Evolutionary conservation across 1,139 yeast genomes (phyloP).

Genomic region (Kazachstania sp.): DNA sequence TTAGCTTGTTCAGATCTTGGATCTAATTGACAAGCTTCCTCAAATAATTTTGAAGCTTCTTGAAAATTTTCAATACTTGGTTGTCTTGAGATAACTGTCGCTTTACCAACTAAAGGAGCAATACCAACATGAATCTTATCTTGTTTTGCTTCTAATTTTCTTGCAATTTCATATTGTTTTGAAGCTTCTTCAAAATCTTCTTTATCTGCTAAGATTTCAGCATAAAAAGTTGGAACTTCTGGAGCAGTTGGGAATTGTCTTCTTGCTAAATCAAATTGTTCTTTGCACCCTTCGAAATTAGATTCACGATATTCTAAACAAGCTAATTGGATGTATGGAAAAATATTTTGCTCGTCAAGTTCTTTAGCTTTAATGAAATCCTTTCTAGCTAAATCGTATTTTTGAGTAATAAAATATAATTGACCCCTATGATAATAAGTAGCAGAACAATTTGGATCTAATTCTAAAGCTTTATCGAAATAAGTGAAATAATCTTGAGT

Average conservation of each 20-base stretch:
- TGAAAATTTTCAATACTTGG: constrained; percentile 43
- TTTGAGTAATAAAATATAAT: constrained; percentile 72
- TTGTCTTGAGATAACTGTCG: constrained; percentile 60
- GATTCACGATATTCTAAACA: constrained; percentile 86
- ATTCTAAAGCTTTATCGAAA: constrained; percentile 61
- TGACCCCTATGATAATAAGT: constrained; percentile 93
- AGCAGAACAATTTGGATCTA: constrained; percentile 70
- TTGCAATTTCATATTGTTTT: constrained; percentile 80
- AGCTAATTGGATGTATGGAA: constrained; percentile 86
- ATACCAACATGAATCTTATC: constrained; percentile 63
- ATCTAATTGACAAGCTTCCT: constrained; percentile 73
- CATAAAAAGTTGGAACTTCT: constrained; percentile 90
- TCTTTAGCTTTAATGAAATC: constrained; percentile 73
- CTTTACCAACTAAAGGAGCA: constrained; percentile 84
- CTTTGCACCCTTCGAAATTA: constrained; percentile 49
- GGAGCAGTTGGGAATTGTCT: constrained; percentile 77
- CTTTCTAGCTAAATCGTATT: constrained; percentile 61
- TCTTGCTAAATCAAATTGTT: constrained; percentile 52
- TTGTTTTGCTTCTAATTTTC: constrained; percentile 54
- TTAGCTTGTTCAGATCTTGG: constrained; percentile 85
- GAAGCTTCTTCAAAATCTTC: constrained; percentile 66
- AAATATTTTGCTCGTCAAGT: constrained; percentile 67
- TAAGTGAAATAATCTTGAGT: constrained; percentile 35
- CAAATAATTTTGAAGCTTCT: constrained; percentile 60
- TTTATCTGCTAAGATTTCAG: constrained; percentile 83